Base-by-base conservation (phyloP, 345 rosid genomes). In the Excoecaria cochinchinensis region DNA sequence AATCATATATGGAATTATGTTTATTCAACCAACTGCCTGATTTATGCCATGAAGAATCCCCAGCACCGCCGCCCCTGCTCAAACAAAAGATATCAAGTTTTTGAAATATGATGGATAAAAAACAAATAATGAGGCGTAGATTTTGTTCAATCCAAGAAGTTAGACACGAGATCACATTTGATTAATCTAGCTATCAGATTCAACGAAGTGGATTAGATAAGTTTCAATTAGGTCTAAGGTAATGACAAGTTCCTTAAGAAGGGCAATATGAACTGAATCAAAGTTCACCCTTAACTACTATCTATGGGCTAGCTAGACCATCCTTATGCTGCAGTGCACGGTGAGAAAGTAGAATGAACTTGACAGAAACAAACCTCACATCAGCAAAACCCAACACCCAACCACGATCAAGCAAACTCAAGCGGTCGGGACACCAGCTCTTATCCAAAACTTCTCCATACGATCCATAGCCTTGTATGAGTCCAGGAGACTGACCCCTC, bases 371-470 rank as follows among this genome's bases (percentile, higher is more conserved):
- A 74, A 22, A 92, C 97, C 98, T 94, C 70, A 91, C 97, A 82
- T 94, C 98, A 80, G 97, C 95, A 78, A 94, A 94, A 46, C 95
- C 98, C 67, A 92, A 71, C 10, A 91, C 89, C 98, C 98, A 94
- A 71, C 98, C 98, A 76, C 91, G 91, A 79, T 94, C 95, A 76
- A 94, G 95, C 84, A 94, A 86, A 79, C 95, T 88, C 80, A 94
- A 77, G 15, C 92, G 87, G 50, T 90, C 83, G 40, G 90, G 44
- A 76, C 89, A 87, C 97, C 98, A 94, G 82, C 87, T 87, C 81
- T 86, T 90, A 69, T 92, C 97, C 46, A 94, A 74, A 75, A 85
- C 85, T 84, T 94, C 98, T 50, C 98, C 95, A 79, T 94, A 92
- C 8, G 98, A 91, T 80, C 98, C 98, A 80, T 94, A 92, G 15